Conservation (phyloP, 2,329 filamentous ascomycete species). For the Epichloe sibirici region DNA sequence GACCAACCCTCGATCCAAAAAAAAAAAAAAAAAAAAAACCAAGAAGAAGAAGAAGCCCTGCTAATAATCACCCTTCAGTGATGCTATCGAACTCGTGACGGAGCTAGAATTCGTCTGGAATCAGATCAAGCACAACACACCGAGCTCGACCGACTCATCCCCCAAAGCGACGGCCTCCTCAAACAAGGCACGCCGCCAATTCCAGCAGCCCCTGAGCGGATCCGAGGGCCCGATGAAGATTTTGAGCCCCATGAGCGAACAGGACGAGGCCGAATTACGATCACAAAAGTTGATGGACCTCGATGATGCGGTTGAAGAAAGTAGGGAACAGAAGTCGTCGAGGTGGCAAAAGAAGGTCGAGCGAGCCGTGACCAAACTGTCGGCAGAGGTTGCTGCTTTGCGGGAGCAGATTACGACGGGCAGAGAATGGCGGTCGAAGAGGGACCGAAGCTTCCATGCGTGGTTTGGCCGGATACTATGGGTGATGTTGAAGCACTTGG, state of each 20-base stretch:
- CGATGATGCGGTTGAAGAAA: constrained; percentile 31
- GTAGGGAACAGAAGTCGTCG: constrained; percentile 27
- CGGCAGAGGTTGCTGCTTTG: constrained; percentile 81
- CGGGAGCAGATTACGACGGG: constrained; percentile 79
- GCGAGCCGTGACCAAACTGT: constrained; percentile 74
- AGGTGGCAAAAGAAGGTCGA: constrained; percentile 78
- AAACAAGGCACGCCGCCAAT: constrained; percentile 25
- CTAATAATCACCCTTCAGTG: constrained; percentile 28
- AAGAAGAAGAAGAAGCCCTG: not conserved
- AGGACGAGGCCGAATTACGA: constrained; percentile 52
- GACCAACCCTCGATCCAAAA: not conserved
- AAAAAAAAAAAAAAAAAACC: not conserved
- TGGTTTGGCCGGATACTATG: constrained; percentile 64
- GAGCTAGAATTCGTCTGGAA: constrained; percentile 99
- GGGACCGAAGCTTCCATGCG: constrained; percentile 49
- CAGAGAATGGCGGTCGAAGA: constrained; percentile 56
- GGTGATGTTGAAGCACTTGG: constrained; percentile 58
- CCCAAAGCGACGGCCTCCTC: constrained; percentile 31
- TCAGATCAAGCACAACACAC: constrained; percentile 80
- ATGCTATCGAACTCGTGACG: constrained; percentile 74
- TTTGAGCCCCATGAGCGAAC: constrained; percentile 76
- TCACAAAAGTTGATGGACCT: constrained; percentile 36
- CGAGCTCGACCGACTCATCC: constrained; percentile 47
- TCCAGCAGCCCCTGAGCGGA: constrained; percentile 34
- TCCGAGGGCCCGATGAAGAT: constrained; percentile 52